These are phyloP conservation scores for Cucurbitaria berberidis DNA, from an alignment of 2,329 filamentous ascomycete genomes.

Conservation along the genomic window DNA sequence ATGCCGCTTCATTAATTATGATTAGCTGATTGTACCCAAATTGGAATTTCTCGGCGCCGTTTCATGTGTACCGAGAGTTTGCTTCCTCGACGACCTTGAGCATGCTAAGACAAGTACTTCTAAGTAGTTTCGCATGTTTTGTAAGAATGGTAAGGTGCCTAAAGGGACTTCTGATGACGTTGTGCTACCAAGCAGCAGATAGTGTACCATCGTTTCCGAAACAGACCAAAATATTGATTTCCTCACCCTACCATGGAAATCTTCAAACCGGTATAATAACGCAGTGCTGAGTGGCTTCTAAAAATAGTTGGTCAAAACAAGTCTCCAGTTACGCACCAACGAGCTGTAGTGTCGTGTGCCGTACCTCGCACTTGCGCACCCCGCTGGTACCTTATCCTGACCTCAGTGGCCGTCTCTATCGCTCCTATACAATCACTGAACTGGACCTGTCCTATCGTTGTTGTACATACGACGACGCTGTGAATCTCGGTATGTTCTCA, in stretches of 20 bases:
- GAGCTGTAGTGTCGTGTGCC: neutral
- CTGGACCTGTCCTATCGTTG: neutral
- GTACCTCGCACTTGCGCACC: neutral
- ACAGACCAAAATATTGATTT: neutral
- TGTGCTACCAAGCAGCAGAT: neutral
- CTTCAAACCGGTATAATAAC: neutral
- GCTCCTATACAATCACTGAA: neutral
- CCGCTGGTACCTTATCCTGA: neutral
- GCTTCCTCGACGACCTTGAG: neutral
- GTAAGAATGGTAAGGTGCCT: neutral
- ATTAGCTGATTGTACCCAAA: too few species aligned
- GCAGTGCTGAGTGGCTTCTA: neutral
- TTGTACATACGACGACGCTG: neutral
- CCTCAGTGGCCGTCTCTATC: neutral
- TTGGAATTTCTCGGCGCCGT: too few species aligned
- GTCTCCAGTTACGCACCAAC: neutral
- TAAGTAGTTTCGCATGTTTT: neutral
- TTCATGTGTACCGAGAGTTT: too few species aligned
- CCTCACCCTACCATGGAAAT: neutral
- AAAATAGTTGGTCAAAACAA: neutral
- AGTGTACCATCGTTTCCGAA: neutral
- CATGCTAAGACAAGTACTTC: neutral
- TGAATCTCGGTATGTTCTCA: neutral
- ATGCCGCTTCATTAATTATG: too few species aligned
- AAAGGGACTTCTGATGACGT: neutral